These are phyloP conservation scores for Fusarium anguioides DNA, from an alignment of 2,329 filamentous ascomycete species.

Conservation along the genomic window DNA sequence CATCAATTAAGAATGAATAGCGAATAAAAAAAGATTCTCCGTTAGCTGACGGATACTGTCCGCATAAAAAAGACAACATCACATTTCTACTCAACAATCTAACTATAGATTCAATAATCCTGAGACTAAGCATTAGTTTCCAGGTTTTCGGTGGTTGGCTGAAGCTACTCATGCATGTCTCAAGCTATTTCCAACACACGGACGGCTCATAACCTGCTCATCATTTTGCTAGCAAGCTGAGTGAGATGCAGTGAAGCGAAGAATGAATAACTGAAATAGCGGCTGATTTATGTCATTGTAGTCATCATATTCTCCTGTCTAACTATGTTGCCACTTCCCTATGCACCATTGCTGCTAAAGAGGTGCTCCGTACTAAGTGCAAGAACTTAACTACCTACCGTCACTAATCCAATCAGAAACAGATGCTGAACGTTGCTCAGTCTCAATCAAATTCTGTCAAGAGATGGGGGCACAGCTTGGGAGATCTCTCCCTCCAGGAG, in stretches of 20 bases:
- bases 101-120: background rate
- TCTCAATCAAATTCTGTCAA: too few relatives aligned
- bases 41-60: background rate
- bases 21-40: background rate
- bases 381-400: too few relatives aligned
- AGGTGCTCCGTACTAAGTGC: too few relatives aligned
- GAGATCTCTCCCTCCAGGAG: constrained; percentile 41
- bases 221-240: background rate
- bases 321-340: too few relatives aligned
- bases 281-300: background rate
- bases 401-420: too few relatives aligned
- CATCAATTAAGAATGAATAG: background rate
- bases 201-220: background rate
- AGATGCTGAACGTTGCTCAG: too few relatives aligned
- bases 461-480: constrained; percentile 30
- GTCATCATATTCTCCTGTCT: too few relatives aligned
- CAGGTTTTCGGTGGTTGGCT: background rate
- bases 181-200: background rate
- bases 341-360: too few relatives aligned
- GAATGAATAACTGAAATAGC: background rate
- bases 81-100: background rate
- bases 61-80: background rate
- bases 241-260: background rate
- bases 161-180: constrained; percentile 18
- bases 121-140: background rate